These are phyloP conservation scores for Cicer arietinum DNA, from an alignment of 306 rosid species.

Conservation along the genomic window DNA sequence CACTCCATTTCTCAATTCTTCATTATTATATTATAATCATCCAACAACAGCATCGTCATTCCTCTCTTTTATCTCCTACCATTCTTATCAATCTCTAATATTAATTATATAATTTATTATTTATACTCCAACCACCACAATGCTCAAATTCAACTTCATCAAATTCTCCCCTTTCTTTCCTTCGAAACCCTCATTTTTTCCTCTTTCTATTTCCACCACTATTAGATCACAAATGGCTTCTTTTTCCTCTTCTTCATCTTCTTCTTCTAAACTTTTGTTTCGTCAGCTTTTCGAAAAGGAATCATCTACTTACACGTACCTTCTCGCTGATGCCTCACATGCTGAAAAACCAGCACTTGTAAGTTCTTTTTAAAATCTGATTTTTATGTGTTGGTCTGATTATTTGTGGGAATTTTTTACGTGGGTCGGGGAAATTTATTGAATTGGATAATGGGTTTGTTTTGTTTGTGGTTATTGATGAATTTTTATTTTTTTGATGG, in stretches of 20 bases:
- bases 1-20: not conserved
- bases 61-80: conserved; percentile 17
- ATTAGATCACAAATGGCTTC: conserved; percentile 56
- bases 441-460: conserved; percentile 36
- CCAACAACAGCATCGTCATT: not conserved
- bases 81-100: conserved; percentile 1
- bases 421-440: conserved; percentile 26
- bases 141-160: conserved; percentile 46
- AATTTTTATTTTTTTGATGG: not conserved
- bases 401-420: not conserved
- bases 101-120: not conserved
- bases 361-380: conserved; percentile 28
- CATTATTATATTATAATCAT: not conserved
- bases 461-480: conserved; percentile 3
- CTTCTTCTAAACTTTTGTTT: conserved; percentile 66
- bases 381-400: conserved; percentile 7
- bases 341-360: conserved; percentile 84
- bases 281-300: conserved; percentile 98
- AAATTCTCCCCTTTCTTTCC: conserved; percentile 39
- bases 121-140: conserved; percentile 14
- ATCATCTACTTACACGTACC: conserved; percentile 87
- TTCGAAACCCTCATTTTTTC: conserved; percentile 34
- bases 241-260: conserved; percentile 46
- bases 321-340: conserved; percentile 82
- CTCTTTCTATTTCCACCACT: conserved; percentile 32